Evolutionary conservation across 2,329 filamentous ascomycete species (phyloP).

Genomic region (Iodosphaeria phyllophila): DNA sequence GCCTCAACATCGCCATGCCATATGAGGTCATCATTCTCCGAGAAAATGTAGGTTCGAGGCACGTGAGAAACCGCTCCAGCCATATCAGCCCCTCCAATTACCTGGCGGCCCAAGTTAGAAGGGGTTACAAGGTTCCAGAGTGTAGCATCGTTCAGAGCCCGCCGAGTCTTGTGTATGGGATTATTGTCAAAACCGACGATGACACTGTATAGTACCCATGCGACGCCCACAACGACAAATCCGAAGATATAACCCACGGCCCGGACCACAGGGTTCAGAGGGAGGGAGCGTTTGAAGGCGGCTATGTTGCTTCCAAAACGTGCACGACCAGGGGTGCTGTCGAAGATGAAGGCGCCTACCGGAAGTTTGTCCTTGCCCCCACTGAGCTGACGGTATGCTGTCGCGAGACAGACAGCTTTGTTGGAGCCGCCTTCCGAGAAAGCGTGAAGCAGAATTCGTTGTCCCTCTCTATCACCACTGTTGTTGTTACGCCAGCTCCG

Average conservation of each 20-base stretch:
- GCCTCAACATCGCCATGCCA: conserved; percentile 8
- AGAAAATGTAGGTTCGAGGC: conserved; percentile 8
- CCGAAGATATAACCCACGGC: conserved; percentile 4
- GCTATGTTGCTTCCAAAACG: conserved; percentile 6
- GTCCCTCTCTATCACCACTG: background rate
- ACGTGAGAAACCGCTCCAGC: background rate
- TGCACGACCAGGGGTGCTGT: conserved; percentile 22
- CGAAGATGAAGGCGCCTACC: conserved; percentile 19
- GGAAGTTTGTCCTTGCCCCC: conserved; percentile 14
- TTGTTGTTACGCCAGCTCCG: background rate
- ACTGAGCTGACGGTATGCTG: conserved; percentile 14
- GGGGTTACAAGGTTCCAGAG: no score
- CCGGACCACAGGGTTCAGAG: conserved; percentile 2
- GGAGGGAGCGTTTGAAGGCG: conserved; percentile 5
- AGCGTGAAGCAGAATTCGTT: conserved; percentile 19
- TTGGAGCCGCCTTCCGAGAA: conserved; percentile 30
- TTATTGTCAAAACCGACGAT: conserved; percentile 5
- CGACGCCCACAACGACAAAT: conserved; percentile 4
- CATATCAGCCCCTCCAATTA: background rate
- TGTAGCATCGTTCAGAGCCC: conserved; percentile 6
- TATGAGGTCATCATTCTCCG: conserved; percentile 8
- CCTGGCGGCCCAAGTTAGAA: no score
- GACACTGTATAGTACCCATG: conserved; percentile 4
- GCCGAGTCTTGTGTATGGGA: conserved; percentile 6
- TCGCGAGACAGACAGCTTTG: conserved; percentile 17